phyloP scores from a whole-genome alignment of 2,329 filamentous ascomycete genomes.

The Alternaria ventricosa region DNA sequence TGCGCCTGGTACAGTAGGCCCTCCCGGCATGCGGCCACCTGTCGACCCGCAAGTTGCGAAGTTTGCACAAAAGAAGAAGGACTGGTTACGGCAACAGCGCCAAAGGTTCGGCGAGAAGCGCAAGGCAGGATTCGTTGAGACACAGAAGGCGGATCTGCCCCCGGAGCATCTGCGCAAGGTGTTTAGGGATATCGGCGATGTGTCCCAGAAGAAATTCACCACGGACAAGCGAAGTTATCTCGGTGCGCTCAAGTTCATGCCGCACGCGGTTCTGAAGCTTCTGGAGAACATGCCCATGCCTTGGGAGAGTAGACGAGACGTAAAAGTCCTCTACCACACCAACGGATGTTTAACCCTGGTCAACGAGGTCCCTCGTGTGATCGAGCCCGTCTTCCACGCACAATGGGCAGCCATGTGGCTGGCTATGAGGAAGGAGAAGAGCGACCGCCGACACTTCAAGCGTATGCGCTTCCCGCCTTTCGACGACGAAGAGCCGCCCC shows the following conservation, averaged over 20 bases:
- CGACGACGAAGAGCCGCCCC: constrained; percentile 95
- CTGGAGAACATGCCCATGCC: constrained; percentile 99
- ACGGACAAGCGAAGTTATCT: constrained; percentile 98
- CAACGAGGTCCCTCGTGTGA: constrained; percentile 94
- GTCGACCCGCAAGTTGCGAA: constrained; percentile 87
- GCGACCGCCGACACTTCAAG: constrained; percentile 94
- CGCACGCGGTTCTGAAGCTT: constrained; percentile 94
- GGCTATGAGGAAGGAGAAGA: constrained; percentile 97
- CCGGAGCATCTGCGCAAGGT: constrained; percentile 98
- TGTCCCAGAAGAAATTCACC: constrained; percentile 99
- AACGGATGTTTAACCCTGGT: constrained; percentile 97
- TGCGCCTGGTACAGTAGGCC: constrained; percentile 57
- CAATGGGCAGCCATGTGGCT: constrained; percentile 99
- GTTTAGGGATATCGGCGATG: constrained; percentile 97
- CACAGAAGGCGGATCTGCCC: constrained; percentile 98
- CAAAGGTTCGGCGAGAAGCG: constrained; percentile 97
- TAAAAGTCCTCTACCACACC: constrained; percentile 97
- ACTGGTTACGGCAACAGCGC: constrained; percentile 92
- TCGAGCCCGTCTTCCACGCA: constrained; percentile 96
- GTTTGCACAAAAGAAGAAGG: constrained; percentile 98
- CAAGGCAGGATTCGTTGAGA: constrained; percentile 95
- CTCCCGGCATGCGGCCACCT: constrained; percentile 76
- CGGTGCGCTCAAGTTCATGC: constrained; percentile 98
- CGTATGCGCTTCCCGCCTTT: constrained; percentile 99
- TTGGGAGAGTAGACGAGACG: constrained; percentile 94